Evolutionary conservation across 2,329 filamentous ascomycete species (phyloP), one percentile per base, ranked within the genome.

Genomic region (Allantophomopsis lycopodina): DNA sequence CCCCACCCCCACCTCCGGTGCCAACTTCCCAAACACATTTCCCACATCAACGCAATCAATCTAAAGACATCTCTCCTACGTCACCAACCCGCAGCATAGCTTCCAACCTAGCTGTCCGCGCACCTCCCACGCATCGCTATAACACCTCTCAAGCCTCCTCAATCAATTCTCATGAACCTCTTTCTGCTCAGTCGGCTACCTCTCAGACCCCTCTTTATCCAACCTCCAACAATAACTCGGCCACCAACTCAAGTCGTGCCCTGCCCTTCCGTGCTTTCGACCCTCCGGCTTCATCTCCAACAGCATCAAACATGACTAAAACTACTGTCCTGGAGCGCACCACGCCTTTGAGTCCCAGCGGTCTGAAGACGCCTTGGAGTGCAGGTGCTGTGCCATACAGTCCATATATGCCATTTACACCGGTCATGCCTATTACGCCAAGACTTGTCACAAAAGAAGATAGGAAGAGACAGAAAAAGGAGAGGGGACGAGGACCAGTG

Each of bases 401-500:
- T 40, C 81, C 83, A 0, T 89, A 88, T 49, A 83, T 88, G 63
- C 83, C 83, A 1, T 83, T 79, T 54, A 82, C 79, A 6, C 81
- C 83, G 1, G 66, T 83, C 36, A 70, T 86, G 38, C 83, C 83
- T 1, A 73, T 88, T 37, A 87, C 83, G 21, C 82, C 83, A n/a
- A 75, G 73, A 15, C 60, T 89, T 36, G 76, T 84, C 13, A 84
- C 76, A 17, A 75, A 69, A 57, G 71, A 74, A 45, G 82, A 88
- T 53, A 63, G 81, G 20, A 85, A 79, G 68, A 66, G 71, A 55
- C 77, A 76, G 67, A 74, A 66, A 64, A 75, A 69, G 54, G 59
- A 76, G 54, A 68, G 76, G 48, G 73, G 73, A 42, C 75, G 76
- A 62, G 77, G 73, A 38, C 76, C 76, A 4, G 73, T 74, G 0